Evolutionary conservation across 192 early-diverging fungal species (phyloP).

Genomic region (Spizellomyces sp.): DNA sequence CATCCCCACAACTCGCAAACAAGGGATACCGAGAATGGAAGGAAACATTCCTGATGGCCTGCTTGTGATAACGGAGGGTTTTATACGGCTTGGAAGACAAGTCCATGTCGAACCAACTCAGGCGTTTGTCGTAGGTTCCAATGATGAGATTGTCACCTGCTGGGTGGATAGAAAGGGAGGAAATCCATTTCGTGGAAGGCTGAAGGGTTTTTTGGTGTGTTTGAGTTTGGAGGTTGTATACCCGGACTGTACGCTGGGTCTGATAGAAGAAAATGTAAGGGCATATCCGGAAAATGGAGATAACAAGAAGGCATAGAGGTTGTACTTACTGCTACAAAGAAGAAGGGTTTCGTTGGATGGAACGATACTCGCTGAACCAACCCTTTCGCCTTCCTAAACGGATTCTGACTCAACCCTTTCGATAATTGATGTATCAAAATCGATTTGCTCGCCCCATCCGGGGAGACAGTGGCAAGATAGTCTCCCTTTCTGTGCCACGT

Average conservation of each 20-base stretch:
- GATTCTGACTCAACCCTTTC: conserved; percentile 83
- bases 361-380: conserved; percentile 85
- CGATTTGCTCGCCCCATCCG: conserved; percentile 67
- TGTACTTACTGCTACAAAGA: conserved; percentile 80
- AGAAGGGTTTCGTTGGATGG: conserved; percentile 90
- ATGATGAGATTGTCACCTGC: conserved; percentile 92
- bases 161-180: conserved; percentile 92
- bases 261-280: conserved; percentile 34
- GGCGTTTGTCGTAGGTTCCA: conserved; percentile 92
- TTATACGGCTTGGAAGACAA: conserved; percentile 91
- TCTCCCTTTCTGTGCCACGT: conserved; percentile 97
- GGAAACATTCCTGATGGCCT: conserved; percentile 85
- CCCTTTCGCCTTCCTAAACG: conserved; percentile 90
- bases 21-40: conserved; percentile 90
- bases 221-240: conserved; percentile 93
- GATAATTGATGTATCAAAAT: conserved; percentile 93
- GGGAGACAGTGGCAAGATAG: conserved; percentile 86
- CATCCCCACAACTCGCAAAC: conserved; percentile 91
- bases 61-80: conserved; percentile 84
- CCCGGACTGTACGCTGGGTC: conserved; percentile 91
- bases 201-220: conserved; percentile 80
- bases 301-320: conserved; percentile 1
- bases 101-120: conserved; percentile 98
- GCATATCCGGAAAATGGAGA: neutral
- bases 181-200: conserved; percentile 92